Base-by-base conservation (phyloP, 441 rosid species). In the Croton laevigatus region DNA sequence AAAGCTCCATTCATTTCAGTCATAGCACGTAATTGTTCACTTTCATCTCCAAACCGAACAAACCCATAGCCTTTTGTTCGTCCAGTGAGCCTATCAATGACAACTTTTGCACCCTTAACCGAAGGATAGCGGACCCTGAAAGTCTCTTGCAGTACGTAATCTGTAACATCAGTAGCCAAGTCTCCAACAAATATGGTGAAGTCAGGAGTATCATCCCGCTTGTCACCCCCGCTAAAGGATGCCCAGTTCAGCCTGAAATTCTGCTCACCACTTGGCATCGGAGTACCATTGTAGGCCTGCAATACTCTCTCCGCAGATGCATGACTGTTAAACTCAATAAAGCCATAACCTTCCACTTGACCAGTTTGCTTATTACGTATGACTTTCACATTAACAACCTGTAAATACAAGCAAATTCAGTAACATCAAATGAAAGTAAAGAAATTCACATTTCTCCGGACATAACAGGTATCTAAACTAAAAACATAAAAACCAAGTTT, bases 201-300 rank as follows among this genome's bases (percentile, higher is more conserved):
- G 51, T 90, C 96, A 48, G 96, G 82, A 54, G 80, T 73, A 48
- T 89, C 91, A 65, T 86, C 95, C 9, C 89, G 92, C 81, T 77
- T 89, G 65, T 90, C 96, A 4, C 90, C 91, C 44, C 88, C 81
- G 67, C 96, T 71, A 59, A 81, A 82, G 3, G 93, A 80, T 4
- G 93, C 96, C 96, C 96, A 90, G 75, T 88, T 90, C 81, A 90
- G 63, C 70, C 96, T 85, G 74, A 86, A 90, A 46, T 71, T 83
- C 86, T 78, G 88, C 75, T 88, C 96, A 59, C 80, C 83, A 54
- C 81, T 80, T 27, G 87, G 96, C 93, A 90, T 90, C 5, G 81
- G 81, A 0, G 86, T 77, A 49, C 92, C 93, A 65, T 86, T 85
- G 67, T 68, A 88, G 9, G 81, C 75, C 81, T 88, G 96, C 79